Base-by-base conservation (phyloP, 140 eudicot species). In the Stevia rebaudiana region DNA sequence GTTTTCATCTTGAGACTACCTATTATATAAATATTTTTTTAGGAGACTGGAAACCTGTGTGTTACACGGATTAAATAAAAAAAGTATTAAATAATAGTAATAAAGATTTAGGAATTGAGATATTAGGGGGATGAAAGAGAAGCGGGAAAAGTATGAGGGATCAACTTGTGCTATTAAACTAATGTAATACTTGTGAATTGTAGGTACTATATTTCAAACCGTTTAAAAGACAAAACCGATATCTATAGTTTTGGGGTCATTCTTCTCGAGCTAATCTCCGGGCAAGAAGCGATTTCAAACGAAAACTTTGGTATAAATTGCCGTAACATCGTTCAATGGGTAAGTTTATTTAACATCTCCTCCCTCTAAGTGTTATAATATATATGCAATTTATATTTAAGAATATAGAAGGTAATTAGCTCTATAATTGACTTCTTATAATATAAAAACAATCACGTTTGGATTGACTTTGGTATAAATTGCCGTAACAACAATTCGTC, bases 321-420 rank as follows among this genome's bases (percentile, higher is more conserved):
- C 57, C 82, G 98, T 11, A 91, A 91, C 65, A 91, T 91, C 61
- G 98, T 91, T 64, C 98, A 91, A 24, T 91, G 98, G 98, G 98
- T 91, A 87, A 82, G 88, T 68, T 30, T 64, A 43, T 46, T 42
- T 67, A 31, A 42, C 15, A 17, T 17, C 43, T 61, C 8, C 41
- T 23, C n/a, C 3, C n/a, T n/a, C n/a, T n/a, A n/a, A n/a, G n/a
- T n/a, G n/a, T n/a, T n/a, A n/a, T n/a, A n/a, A n/a, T n/a, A n/a
- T n/a, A n/a, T n/a, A n/a, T n/a, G n/a, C n/a, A n/a, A n/a, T n/a
- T n/a, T n/a, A n/a, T n/a, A n/a, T n/a, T n/a, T n/a, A n/a, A n/a
- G n/a, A n/a, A n/a, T n/a, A n/a, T n/a, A n/a, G n/a, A n/a, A n/a
- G n/a, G n/a, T n/a, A n/a, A n/a, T n/a, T n/a, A n/a, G n/a, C n/a